Base-by-base conservation (phyloP, 805 yeast species). In the Candida succiphila region DNA sequence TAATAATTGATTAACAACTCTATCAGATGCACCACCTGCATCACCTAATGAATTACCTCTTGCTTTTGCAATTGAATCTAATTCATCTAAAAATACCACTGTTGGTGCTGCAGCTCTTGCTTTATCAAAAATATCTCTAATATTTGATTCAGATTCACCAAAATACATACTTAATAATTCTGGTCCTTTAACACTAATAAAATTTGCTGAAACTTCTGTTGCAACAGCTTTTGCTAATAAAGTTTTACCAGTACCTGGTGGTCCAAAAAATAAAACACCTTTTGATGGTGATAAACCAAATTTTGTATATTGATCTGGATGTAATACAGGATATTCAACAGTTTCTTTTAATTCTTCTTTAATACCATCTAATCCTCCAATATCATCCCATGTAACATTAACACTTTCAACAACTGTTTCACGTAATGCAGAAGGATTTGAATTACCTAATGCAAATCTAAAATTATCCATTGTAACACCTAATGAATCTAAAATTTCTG, bases 191-290 rank as follows among this genome's bases (percentile, higher is more conserved):
- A 89, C 97, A 31, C 95, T 83, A 46, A 92, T 92, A 65, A 92
- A 92, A 62, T 92, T 92, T 24, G 98, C 99, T 41, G 96, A 84
- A 25, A 92, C 97, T 61, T 92, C 98, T 31, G 97, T 92, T 31
- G 99, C 99, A 48, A 92, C 97, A 35, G 99, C 99, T 66, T 92
- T 92, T 30, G 98, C 98, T 52, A 92, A 72, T 54, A 92, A 67
- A 4, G 99, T 92, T 68, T 92, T 92, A 87, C 98, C 98, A 40
- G 97, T 92, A 83, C 99, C 99, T 40, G 99, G 99, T 34, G 99
- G 99, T 49, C 99, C 99, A 60, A 83, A 92, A 72, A 92, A 92
- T 58, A 92, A 70, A 46, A 92, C 98, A 68, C 99, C 99, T 65
- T 89, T 88, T 27, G 98, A 79, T 35, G 99, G 98, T 8, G 97